Conservation (phyloP, 225 moss, liverwort and hornwort species). For the Asterella californica region DNA sequence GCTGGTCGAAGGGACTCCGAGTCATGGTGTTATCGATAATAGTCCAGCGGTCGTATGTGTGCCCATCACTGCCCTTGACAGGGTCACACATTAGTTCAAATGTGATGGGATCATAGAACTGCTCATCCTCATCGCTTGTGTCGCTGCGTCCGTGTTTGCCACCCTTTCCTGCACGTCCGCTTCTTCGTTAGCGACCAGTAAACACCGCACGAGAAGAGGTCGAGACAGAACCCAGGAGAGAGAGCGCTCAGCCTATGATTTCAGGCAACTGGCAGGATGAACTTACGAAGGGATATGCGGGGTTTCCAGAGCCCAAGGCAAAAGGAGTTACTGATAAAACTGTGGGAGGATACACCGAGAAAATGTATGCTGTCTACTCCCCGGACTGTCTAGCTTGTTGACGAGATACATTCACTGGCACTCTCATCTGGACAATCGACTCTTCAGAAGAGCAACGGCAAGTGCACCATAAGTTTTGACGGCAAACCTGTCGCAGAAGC, state of each 20-base stretch:
- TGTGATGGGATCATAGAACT: constrained; percentile 24
- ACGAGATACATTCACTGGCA: neutral
- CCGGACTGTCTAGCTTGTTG: neutral
- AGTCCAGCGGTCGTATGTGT: constrained; percentile 17
- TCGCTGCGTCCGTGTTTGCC: neutral
- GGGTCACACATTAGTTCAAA: constrained; percentile 20
- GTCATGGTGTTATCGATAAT: constrained; percentile 11
- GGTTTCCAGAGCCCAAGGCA: neutral
- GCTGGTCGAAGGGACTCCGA: constrained; percentile 1
- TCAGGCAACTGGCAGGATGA: too few species aligned
- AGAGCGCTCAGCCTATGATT: too few species aligned
- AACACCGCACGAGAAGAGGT: neutral
- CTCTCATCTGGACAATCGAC: too few species aligned
- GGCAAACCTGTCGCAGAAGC: neutral
- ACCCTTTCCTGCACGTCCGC: neutral
- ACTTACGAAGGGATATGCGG: neutral
- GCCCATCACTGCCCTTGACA: constrained; percentile 21
- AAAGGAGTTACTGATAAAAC: neutral
- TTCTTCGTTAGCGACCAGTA: neutral
- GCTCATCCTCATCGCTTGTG: too few species aligned
- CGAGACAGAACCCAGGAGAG: neutral
- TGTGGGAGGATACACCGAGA: neutral
- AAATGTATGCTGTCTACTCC: neutral
- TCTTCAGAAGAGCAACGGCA: too few species aligned
- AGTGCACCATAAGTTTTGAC: neutral